phyloP scores from a whole-genome alignment of 164 flowering plant genomes.

The Aristolochia californica region DNA sequence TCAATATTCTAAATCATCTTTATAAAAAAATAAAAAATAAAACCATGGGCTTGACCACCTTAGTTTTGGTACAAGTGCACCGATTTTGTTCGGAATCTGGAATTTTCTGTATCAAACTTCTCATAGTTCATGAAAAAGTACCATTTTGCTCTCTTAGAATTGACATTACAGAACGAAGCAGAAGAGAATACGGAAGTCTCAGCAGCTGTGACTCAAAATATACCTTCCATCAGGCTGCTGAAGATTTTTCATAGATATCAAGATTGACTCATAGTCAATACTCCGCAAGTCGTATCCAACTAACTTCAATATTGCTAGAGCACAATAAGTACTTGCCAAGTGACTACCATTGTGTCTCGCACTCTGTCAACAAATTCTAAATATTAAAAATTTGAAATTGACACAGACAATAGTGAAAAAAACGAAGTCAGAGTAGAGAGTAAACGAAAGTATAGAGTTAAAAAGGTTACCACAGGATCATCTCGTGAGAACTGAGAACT shows the following conservation, averaged over 20 bases:
- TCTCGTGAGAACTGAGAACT: constrained; percentile 47
- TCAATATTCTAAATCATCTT: too few species aligned
- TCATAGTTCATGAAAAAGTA: too few species aligned
- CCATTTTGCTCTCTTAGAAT: too few species aligned
- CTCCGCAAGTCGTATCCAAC: constrained; percentile 51
- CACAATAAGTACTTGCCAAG: constrained; percentile 91
- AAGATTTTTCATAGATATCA: constrained; percentile 66
- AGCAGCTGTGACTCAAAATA: not conserved
- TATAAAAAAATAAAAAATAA: too few species aligned
- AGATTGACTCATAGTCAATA: constrained; percentile 38
- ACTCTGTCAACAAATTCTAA: constrained; percentile 28
- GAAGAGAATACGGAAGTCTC: too few species aligned
- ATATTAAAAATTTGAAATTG: not conserved
- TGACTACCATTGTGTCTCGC: constrained; percentile 47
- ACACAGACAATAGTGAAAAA: not conserved
- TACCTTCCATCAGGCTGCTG: constrained; percentile 95
- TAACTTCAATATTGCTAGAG: constrained; percentile 65
- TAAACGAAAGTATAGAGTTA: not conserved
- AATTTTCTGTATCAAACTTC: too few species aligned
- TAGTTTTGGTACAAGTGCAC: too few species aligned
- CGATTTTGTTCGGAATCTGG: too few species aligned
- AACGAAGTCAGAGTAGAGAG: not conserved
- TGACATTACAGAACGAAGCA: too few species aligned
- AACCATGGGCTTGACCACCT: too few species aligned
- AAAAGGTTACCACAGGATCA: constrained; percentile 38